Base-by-base conservation (phyloP, 495 filamentous ascomycete genomes). In the Haplographium delicatum region DNA sequence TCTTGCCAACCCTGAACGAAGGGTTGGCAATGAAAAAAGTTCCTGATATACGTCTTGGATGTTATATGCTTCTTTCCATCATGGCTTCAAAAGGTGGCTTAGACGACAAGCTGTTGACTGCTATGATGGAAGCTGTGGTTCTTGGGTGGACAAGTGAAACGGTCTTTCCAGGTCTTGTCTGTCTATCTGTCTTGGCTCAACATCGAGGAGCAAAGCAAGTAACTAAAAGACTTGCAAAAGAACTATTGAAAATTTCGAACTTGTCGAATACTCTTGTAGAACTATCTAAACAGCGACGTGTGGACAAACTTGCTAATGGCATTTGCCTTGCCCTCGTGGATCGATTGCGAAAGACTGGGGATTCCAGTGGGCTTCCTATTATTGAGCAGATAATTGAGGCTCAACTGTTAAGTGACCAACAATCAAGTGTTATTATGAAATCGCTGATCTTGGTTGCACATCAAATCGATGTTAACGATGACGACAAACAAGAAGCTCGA, bases 31-130 rank as follows among this genome's bases (percentile, higher is more conserved):
- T 91, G 70, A 81, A 82, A 51, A 77, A 83, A 25, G 75, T 82
- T 0, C 77, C 88, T 0, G 85, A 91, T 46, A 70, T 96, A 33
- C 81, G 88, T 41, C 76, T 91, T 53, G 89, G 84, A 18, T 89
- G 83, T 59, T 96, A 95, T 62, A 95, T 95, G 88, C 79, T 96
- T 22, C 74, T 88, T 20, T 82, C 87, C 0, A 78, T 96, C 45
- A 71, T 97, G 44, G 89, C 83, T 7, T 82, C 88, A 18, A 97
- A 95, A 63, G 80, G 82, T 7, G 71, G 73, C 19, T 73, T 96
- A 13, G 76, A 84, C 22, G 88, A 96, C 55, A 78, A 76, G 41
- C 76, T 89, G 3, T 66, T 96, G 22, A 72, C 82, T 47, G 81
- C 80, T 4, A 70, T 97, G 54, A 96, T 97, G 91, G 84, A 91